These are phyloP conservation scores for Colletotrichum falcatum DNA, from an alignment of 2,329 filamentous ascomycete species.

Conservation along the genomic window DNA sequence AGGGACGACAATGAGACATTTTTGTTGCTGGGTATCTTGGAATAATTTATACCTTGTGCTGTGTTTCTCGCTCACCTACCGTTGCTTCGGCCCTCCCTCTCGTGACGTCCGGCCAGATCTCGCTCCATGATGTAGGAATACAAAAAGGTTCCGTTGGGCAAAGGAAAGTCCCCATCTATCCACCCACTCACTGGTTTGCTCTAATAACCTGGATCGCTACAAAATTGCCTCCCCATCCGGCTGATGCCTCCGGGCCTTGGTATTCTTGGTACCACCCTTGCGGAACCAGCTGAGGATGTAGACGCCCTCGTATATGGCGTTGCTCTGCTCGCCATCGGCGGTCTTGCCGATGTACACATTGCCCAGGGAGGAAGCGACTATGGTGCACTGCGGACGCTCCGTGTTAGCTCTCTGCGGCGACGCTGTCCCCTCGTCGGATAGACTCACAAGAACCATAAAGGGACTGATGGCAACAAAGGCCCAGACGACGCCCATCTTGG, in stretches of 20 bases:
- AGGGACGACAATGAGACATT: background rate
- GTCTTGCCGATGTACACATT: slow-evolving; percentile 50
- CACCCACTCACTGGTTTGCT: no score
- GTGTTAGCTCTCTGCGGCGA: background rate
- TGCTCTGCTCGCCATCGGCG: slow-evolving; percentile 44
- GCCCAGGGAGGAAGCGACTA: slow-evolving; percentile 47
- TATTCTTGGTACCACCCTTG: background rate
- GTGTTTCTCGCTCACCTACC: no score
- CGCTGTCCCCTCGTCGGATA: background rate
- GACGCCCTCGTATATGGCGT: slow-evolving; percentile 47
- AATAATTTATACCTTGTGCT: background rate
- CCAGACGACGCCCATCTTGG: slow-evolving; percentile 72
- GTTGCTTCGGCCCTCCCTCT: no score
- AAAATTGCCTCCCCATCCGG: slow-evolving; percentile 9
- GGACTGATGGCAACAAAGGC: slow-evolving; percentile 72
- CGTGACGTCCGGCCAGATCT: background rate
- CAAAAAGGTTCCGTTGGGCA: no score
- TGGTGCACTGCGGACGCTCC: slow-evolving; percentile 42
- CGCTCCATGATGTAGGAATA: background rate
- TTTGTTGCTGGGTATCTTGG: background rate
- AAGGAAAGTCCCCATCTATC: background rate
- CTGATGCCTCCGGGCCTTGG: slow-evolving; percentile 4
- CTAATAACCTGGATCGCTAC: background rate
- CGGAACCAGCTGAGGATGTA: slow-evolving; percentile 45
- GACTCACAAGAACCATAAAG: slow-evolving; percentile 61